These are phyloP conservation scores for Fraxinus xanthoxyloides DNA, from an alignment of 305 asterid genomes.

Conservation along the genomic window DNA sequence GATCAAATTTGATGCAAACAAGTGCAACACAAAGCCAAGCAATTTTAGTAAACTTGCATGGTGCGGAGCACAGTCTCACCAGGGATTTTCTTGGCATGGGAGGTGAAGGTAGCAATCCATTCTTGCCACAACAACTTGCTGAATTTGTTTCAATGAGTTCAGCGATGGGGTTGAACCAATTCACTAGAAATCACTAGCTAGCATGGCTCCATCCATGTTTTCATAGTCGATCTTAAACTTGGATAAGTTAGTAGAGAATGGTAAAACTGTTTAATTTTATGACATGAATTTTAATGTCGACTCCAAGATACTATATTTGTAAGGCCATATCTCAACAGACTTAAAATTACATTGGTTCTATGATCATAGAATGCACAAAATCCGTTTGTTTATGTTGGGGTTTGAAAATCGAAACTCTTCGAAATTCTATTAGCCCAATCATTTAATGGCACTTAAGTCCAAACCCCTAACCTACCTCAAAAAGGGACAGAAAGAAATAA, in stretches of 20 bases:
- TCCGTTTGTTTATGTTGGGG: background rate
- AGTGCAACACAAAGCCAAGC: conserved; percentile 3
- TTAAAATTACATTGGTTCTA: background rate
- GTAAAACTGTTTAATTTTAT: background rate
- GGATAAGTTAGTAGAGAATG: background rate
- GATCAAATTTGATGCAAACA: conserved; percentile 18
- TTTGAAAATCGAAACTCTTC: background rate
- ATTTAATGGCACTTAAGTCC: background rate
- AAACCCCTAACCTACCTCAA: background rate
- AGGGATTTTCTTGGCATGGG: conserved; percentile 86
- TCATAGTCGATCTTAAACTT: background rate
- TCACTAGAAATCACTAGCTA: conserved; percentile 43
- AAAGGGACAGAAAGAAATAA: background rate
- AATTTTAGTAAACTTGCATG: conserved; percentile 33
- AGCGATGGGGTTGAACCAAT: conserved; percentile 70
- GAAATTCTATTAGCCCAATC: background rate
- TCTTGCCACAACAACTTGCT: conserved; percentile 60
- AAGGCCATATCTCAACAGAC: background rate
- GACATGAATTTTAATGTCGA: background rate
- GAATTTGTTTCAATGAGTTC: conserved; percentile 70
- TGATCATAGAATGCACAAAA: background rate
- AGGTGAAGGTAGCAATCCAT: conserved; percentile 47
- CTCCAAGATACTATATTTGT: background rate
- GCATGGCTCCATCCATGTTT: background rate
- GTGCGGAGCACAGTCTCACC: conserved; percentile 43